Base-by-base conservation (phyloP, 768 basidiomycete genomes). In the Lyophyllum semitale region DNA sequence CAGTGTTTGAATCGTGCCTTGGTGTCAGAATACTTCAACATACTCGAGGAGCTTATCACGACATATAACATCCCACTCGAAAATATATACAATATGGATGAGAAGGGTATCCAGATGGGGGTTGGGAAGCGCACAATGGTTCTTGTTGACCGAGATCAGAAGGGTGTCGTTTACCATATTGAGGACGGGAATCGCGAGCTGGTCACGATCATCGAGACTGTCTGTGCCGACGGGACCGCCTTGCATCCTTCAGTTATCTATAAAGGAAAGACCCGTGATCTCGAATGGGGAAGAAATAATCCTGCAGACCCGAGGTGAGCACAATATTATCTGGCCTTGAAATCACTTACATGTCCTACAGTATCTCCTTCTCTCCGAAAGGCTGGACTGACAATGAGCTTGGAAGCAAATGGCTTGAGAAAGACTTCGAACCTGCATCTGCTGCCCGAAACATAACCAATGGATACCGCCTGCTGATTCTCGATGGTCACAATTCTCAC, bases 121-220 rank as follows among this genome's bases (percentile, higher is more conserved):
- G n/a, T n/a, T n/a, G n/a, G n/a, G n/a, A 41, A 45, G 41, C 55
- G 59, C 18, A 53, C 35, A 8, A 27, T 29, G 18, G 55, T 51
- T 8, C 35, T 63, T 20, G 30, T 66, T 48, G 61, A 65, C 46
- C 44, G 53, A 13, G 52, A 53, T 47, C 59, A 63, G 50, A 59
- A 37, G 32, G 43, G 47, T 17, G 40, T 22, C 17, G 55, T 58
- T 5, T 48, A 60, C 33, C 42, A 65, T 17, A 55, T 71, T 8
- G 59, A 62, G 17, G 63, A 61, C 59, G 73, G 63, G 1, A 72
- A n/a, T n/a, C n/a, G n/a, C n/a, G n/a, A n/a, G n/a, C n/a, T n/a
- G n/a, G n/a, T n/a, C n/a, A n/a, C n/a, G 73, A 62, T 81, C 22
- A 73, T 83, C 35, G 77, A 82, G 58, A 67, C 69, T 48, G 60